Base-by-base conservation (phyloP, 352 stramenopile genomes). In the Elongisporangium anandrum region DNA sequence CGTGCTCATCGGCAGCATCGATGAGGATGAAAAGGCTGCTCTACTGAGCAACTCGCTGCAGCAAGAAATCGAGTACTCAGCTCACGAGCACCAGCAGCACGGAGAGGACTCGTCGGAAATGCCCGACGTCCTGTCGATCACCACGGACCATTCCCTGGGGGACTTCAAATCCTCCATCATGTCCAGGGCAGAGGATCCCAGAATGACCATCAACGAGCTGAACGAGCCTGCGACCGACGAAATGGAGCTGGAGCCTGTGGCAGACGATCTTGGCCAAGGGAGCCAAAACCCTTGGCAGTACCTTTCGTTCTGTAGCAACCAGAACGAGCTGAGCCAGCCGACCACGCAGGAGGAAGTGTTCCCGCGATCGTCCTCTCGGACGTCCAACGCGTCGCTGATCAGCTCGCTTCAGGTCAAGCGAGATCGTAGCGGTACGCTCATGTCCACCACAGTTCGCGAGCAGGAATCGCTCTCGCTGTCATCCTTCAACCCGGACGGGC, bases 401-500 rank as follows among this genome's bases (percentile, higher is more conserved):
- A 38, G 26, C 26, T 38, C 26, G 26, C 26, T 38, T 5, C 26
- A 38, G 26, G 26, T 38, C 26, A 38, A 38, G 26, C 26, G 26
- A 12, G 26, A 38, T 9, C 26, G 26, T 9, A 38, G 26, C 26
- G 6, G 26, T 9, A 38, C 26, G 26, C 26, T 38, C 26, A 38
- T 9, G 26, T 38, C 26, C 1, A 9, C 26, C 26, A 38, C 26
- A 2, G 26, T 38, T 5, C 26, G 26, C 26, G 26, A 38, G 26
- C 26, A 38, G 26, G 26, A 38, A 38, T 38, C 26, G 26, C 26
- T 38, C 12, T 66, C 60, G 26, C 50, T 66, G 23, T 60, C 57
- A 9, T 41, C 47, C 8, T 73, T 79, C 52, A 65, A 82, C 34
- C 58, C 65, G 3, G 71, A 68, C 26, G 57, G 60, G 12, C 65